Percentiles rank a stretch among this genome's conserved stretches.
Conservation (phyloP, 179 eudicot genomes). For the Beta corolliflora region DNA sequence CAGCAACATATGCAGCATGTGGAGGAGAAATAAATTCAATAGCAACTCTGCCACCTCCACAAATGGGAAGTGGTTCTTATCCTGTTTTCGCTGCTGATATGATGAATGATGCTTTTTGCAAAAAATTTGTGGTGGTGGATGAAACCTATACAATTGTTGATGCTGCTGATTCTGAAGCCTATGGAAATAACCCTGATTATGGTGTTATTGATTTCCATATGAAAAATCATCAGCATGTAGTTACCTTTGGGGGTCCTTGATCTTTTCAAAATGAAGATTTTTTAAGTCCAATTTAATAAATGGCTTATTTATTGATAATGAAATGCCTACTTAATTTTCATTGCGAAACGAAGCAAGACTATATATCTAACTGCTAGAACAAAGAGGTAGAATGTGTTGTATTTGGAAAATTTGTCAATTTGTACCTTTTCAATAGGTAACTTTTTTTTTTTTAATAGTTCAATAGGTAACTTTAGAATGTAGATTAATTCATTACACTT, state of each 20-base stretch:
- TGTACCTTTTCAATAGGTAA: too few relatives aligned
- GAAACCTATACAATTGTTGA: slow-evolving; percentile 3
- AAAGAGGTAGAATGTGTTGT: too few relatives aligned
- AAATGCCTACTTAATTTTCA: too few relatives aligned
- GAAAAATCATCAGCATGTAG: slow-evolving; percentile 4
- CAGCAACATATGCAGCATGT: slow-evolving; percentile 29
- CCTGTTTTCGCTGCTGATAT: background rate
- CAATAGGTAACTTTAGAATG: too few relatives aligned
- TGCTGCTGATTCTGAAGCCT: slow-evolving; percentile 11
- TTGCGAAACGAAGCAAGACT: too few relatives aligned
- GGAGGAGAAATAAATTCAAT: slow-evolving; percentile 26
- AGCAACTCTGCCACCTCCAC: slow-evolving; percentile 15
- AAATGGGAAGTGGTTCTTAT: slow-evolving; percentile 24
- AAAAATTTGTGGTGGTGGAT: slow-evolving; percentile 23
- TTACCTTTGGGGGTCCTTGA: slow-evolving; percentile 25
- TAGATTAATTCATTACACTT: too few relatives aligned
- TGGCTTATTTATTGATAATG: background rate
- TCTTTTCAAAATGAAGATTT: background rate
- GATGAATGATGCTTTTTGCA: slow-evolving; percentile 8
- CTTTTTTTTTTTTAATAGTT: too few relatives aligned
- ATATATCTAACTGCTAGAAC: too few relatives aligned
- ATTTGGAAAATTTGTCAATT: too few relatives aligned
- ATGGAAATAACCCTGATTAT: slow-evolving; percentile 3
- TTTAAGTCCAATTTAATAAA: background rate
- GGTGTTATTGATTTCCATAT: slow-evolving; percentile 16